These are phyloP conservation scores for Lactifluus subvellereus DNA, from an alignment of 768 basidiomycete species.

Conservation along the genomic window DNA sequence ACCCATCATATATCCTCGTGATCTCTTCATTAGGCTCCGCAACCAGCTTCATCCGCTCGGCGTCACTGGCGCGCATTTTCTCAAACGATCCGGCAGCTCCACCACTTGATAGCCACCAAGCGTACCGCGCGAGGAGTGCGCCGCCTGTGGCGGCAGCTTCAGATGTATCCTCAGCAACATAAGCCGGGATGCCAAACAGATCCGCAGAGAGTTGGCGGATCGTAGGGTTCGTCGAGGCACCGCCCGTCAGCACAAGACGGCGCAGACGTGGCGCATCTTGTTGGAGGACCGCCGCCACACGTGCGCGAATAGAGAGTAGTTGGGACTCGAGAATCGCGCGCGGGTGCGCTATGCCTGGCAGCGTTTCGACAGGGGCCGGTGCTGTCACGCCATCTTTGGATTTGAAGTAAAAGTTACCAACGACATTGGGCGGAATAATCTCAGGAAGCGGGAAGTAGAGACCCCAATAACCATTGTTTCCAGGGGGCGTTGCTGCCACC, in stretches of 20 bases:
- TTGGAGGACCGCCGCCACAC: slow-evolving; percentile 64
- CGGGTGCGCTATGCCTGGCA: slow-evolving; percentile 49
- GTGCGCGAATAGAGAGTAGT: slow-evolving; percentile 71
- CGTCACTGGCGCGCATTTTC: slow-evolving; percentile 51
- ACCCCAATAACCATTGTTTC: slow-evolving; percentile 56
- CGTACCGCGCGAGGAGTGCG: slow-evolving; percentile 63
- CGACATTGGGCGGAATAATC: slow-evolving; percentile 76
- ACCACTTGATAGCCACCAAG: slow-evolving; percentile 53
- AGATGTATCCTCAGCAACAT: slow-evolving; percentile 47
- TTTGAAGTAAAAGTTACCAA: slow-evolving; percentile 64
- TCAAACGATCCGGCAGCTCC: slow-evolving; percentile 47
- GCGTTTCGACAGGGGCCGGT: slow-evolving; percentile 26
- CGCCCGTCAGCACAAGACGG: slow-evolving; percentile 72
- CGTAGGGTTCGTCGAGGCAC: slow-evolving; percentile 64
- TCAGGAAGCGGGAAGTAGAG: slow-evolving; percentile 83
- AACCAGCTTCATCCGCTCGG: slow-evolving; percentile 53
- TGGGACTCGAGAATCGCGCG: slow-evolving; percentile 82
- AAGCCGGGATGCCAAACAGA: slow-evolving; percentile 72
- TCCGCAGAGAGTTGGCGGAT: slow-evolving; percentile 75
- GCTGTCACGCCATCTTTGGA: slow-evolving; percentile 27
- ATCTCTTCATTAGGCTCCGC: slow-evolving; percentile 48
- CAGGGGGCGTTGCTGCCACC: slow-evolving; percentile 47
- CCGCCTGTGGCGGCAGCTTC: slow-evolving; percentile 72
- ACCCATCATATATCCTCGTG: slow-evolving; percentile 44
- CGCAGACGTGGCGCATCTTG: slow-evolving; percentile 48